phyloP scores from a whole-genome alignment of 768 basidiomycete species.

The Kwoniella heveanensis region DNA sequence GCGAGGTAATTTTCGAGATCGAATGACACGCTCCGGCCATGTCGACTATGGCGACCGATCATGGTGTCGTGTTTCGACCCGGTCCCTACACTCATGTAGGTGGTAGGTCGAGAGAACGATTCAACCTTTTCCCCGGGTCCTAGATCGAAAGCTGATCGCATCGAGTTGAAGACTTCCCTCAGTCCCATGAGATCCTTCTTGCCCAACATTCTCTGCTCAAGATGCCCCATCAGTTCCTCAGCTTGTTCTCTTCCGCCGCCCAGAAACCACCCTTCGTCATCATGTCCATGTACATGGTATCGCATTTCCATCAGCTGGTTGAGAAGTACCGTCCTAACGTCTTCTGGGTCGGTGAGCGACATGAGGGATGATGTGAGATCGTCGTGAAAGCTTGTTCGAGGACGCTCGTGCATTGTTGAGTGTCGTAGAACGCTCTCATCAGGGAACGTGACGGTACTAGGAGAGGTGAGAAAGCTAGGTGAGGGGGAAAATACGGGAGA shows the following conservation, averaged over 20 bases:
- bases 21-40: constrained; percentile 12
- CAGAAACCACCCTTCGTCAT: constrained; percentile 33
- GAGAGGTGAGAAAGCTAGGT: constrained; percentile 5
- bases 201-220: constrained; percentile 30
- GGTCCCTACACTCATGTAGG: background rate
- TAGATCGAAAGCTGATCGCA: constrained; percentile 26
- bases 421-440: background rate
- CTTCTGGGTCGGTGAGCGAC: constrained; percentile 24
- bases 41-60: background rate
- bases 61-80: background rate
- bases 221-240: constrained; percentile 10
- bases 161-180: constrained; percentile 23
- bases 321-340: constrained; percentile 26
- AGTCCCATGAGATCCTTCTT: constrained; percentile 37
- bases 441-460: constrained; percentile 1
- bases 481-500: background rate
- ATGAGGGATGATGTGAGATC: constrained; percentile 32
- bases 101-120: background rate
- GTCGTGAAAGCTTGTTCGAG: constrained; percentile 4
- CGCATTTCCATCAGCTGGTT: constrained; percentile 28
- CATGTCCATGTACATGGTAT: constrained; percentile 21
- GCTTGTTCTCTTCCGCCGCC: constrained; percentile 26
- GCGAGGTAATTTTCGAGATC: constrained; percentile 32
- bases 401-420: background rate
- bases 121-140: background rate